Conservation (phyloP, 495 filamentous ascomycete genomes). For the Tuber umbilicatum region DNA sequence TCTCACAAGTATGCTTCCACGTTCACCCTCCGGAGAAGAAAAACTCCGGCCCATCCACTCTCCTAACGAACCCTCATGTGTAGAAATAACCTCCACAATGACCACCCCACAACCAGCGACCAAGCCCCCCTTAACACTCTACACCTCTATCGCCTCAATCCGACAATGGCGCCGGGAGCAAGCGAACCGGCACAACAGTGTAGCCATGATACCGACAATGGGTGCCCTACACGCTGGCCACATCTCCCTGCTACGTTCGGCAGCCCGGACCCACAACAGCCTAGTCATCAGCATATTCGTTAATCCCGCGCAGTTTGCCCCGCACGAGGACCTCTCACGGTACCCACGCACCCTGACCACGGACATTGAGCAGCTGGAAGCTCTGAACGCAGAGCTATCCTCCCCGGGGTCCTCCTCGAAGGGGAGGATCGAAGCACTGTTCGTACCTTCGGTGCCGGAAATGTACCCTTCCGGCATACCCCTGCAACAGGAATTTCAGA, state of each 20-base stretch:
- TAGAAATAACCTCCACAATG: slow-evolving; percentile 21
- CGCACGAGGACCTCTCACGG: slow-evolving; percentile 74
- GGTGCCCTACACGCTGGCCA: slow-evolving; percentile 91
- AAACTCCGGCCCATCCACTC: background rate
- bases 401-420: slow-evolving; percentile 47
- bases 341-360: slow-evolving; percentile 88
- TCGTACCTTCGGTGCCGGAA: slow-evolving; percentile 69
- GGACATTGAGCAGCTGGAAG: slow-evolving; percentile 60
- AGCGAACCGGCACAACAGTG: slow-evolving; percentile 59
- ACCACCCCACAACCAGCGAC: slow-evolving; percentile 7
- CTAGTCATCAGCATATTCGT: slow-evolving; percentile 89
- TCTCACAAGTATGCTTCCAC: background rate
- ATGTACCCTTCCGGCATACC: slow-evolving; percentile 87
- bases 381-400: slow-evolving; percentile 66
- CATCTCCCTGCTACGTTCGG: slow-evolving; percentile 75
- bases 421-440: slow-evolving; percentile 73
- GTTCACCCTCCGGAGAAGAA: background rate
- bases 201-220: slow-evolving; percentile 94
- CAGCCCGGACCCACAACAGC: slow-evolving; percentile 73
- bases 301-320: slow-evolving; percentile 93
- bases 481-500: slow-evolving; percentile 64
- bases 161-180: slow-evolving; percentile 66
- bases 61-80: background rate
- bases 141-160: slow-evolving; percentile 64
- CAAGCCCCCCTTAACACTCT: slow-evolving; percentile 58